Percentiles rank a stretch among this genome's conserved stretches.
These are phyloP conservation scores for Francoa sonchifolia DNA, from an alignment of 441 rosid genomes.

Conservation along the genomic window DNA sequence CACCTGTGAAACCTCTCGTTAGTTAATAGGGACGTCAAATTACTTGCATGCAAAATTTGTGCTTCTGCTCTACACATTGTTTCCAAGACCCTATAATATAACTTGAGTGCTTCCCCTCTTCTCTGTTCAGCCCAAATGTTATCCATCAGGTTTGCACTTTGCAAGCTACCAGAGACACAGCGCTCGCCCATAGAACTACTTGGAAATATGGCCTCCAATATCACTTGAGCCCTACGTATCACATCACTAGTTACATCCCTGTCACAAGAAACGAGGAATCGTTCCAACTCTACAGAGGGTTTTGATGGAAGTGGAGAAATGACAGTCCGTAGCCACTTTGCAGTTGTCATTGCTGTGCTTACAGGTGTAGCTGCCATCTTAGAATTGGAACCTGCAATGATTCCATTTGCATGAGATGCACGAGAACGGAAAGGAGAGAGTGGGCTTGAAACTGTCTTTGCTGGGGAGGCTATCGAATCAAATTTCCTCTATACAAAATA, in stretches of 20 bases:
- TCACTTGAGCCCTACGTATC: conserved; percentile 69
- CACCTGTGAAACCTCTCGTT: conserved; percentile 98
- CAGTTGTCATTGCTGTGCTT: conserved; percentile 91
- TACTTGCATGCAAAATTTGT: conserved; percentile 61
- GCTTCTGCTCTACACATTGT: conserved; percentile 93
- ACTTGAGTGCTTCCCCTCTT: conserved; percentile 70
- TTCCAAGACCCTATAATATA: conserved; percentile 84
- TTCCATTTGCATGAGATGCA: conserved; percentile 42
- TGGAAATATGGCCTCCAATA: conserved; percentile 87
- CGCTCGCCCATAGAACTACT: conserved; percentile 55
- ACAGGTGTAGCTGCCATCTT: conserved; percentile 77
- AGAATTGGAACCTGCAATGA: conserved; percentile 25
- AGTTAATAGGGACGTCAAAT: conserved; percentile 78
- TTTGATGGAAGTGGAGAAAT: conserved; percentile 68
- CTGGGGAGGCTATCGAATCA: conserved; percentile 66
- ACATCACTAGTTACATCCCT: conserved; percentile 71
- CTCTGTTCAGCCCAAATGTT: conserved; percentile 93
- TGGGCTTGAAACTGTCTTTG: conserved; percentile 60
- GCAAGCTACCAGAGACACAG: conserved; percentile 48
- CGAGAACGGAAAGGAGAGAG: conserved; percentile 78
- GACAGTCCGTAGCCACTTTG: conserved; percentile 85
- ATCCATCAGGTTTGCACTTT: conserved; percentile 74
- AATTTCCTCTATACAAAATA: conserved; percentile 45
- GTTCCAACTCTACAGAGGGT: conserved; percentile 65
- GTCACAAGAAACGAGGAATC: conserved; percentile 67